Evolutionary conservation across 2,329 filamentous ascomycete species (phyloP), one percentile per base, ranked within the genome.

Genomic region (Diaporthe eres): DNA sequence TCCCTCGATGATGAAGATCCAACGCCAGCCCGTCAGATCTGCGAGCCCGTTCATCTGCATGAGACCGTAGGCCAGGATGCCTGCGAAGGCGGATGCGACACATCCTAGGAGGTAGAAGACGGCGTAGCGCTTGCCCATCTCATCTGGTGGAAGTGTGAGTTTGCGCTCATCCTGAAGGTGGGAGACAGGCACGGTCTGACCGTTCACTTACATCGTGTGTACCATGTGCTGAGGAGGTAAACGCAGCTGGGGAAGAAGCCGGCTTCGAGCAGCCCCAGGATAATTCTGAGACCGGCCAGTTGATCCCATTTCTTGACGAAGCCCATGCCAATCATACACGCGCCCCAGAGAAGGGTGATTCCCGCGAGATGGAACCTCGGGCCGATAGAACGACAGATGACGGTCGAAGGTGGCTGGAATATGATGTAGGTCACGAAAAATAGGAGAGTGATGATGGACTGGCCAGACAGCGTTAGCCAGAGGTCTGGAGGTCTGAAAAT

Each of bases 371-470:
- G 90, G 49, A 87, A 81, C 7, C 91, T 88, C 4, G 91, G 90
- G 1, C 94, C 93, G 70, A 95, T 80, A 80, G 91, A 91, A 49
- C 93, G 91, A 68, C 93, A 88, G 47, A 94, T 83, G 57, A 95
- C 85, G 0, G 93, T 95, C 3, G 93, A 93, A 0, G 92, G 92
- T 0, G 93, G 91, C 81, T 95, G 93, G 77, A 94, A 93, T 70
- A 94, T 71, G 77, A 93, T 89, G 82, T 95, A 95, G 1, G 92
- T 90, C 78, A 94, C 87, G 86, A 95, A 95, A 86, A 95, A 95
- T 80, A 94, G 87, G 49, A 95, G 86, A 3, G 75, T 71, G n/a
- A 75, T 68, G 42, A 76, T 76, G 12, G 75, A 75, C 75, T 75
- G 12, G 17, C 17, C 13, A 70, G 31, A 37, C 25, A 67, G 42